phyloP scores from a whole-genome alignment of 192 early-diverging fungal genomes.

The Lunasporangiospora selenospora region DNA sequence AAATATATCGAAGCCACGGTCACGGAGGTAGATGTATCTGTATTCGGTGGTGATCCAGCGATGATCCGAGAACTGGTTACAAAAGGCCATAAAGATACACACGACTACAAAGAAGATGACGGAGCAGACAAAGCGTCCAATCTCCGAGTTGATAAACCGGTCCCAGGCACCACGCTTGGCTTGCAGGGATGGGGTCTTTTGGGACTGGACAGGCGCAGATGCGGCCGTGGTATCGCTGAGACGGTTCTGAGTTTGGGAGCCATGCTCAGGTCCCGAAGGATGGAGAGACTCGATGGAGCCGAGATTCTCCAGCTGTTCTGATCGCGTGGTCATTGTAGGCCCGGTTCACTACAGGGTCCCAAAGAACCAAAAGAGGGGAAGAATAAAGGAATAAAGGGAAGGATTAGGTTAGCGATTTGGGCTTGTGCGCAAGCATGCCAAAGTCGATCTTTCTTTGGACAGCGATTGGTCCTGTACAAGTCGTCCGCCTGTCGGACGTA shows the following conservation, averaged over 20 bases:
- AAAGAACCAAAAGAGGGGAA: not conserved
- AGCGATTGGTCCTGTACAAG: too few relatives aligned
- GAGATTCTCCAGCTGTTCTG: constrained; percentile 21
- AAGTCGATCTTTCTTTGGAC: too few relatives aligned
- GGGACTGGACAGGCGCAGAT: not conserved
- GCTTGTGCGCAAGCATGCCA: too few relatives aligned
- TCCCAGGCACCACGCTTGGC: constrained; percentile 3
- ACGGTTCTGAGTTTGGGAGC: constrained; percentile 4
- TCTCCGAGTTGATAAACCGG: constrained; percentile 36
- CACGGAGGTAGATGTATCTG: constrained; percentile 25
- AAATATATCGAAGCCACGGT: constrained; percentile 46
- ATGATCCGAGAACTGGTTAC: constrained; percentile 50
- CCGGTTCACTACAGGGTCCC: not conserved
- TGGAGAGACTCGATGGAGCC: constrained; percentile 22
- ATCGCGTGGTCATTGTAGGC: constrained; percentile 2
- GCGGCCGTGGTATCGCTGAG: too few relatives aligned
- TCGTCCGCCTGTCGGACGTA: too few relatives aligned
- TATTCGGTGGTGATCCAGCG: constrained; percentile 39
- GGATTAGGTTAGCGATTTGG: not conserved
- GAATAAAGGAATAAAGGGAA: not conserved
- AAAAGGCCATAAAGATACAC: constrained; percentile 44
- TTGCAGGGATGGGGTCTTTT: not conserved
- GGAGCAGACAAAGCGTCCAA: constrained; percentile 17
- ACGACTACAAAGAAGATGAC: constrained; percentile 31
- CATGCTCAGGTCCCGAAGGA: constrained; percentile 10